Evolutionary conservation across 2,329 filamentous ascomycete species (phyloP), one percentile per base, ranked within the genome.

Genomic region (Dactylonectria macrodidyma): DNA sequence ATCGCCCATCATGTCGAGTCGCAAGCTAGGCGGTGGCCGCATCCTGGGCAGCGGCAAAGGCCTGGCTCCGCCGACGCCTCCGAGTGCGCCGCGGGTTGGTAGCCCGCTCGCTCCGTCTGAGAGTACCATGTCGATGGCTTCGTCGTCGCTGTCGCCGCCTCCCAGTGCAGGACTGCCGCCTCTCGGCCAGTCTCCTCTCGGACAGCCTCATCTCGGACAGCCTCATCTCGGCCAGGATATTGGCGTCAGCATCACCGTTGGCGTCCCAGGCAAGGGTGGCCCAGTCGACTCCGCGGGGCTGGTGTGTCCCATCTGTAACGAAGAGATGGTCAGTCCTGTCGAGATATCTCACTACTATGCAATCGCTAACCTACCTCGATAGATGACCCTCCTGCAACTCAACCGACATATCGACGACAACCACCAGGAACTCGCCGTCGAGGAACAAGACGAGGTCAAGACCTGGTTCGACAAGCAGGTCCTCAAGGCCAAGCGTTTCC

Each of bases 391-490:
- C 56, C 84, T 99, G 46, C 96, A 99, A 83, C 85, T 99, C 47
- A 98, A 99, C 79, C 90, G 86, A 75, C 88, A 90, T 73, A 89
- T 98, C 77, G 95, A 98, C 83, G 95, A 98, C 79, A 90, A 86
- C 70, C 95, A 98, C 83, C 93, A 95, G 80, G 95, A 97, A 77
- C 88, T 98, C 14, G 93, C 97, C 78, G 93, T 93, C 71, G 89
- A 94, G 68, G 92, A 95, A 78, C 95, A 97, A 78, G 94, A 97
- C 81, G 94, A 98, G 82, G 95, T 97, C 75, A 97, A 97, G 84
- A 95, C 95, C 47, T 98, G 95, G 95, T 97, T 98, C 83, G 94
- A 97, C 84, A 93, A 94, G 78, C 95, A 97, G 81, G 95, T 98
- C 82, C 88, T 93, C 73, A 97, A 97, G 80, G 95, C 95, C 11